A percentile compares a stretch with the other conserved stretches of the same genome.
These are phyloP conservation scores for Vicia faba DNA, from an alignment of 306 rosid genomes.

Conservation along the genomic window DNA sequence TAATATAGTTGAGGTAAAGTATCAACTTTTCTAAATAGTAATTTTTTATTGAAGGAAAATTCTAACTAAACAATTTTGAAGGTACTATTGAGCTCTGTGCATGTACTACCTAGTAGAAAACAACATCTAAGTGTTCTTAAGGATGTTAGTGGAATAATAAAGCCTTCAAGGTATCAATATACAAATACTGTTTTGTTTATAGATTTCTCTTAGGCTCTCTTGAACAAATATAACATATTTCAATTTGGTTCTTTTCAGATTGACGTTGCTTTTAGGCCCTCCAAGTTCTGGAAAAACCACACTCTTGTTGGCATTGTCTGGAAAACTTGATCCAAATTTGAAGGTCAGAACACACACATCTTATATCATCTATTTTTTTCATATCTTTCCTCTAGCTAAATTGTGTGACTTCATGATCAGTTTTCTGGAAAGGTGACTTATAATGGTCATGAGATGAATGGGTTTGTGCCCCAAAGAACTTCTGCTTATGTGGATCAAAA, in stretches of 20 bases:
- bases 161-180: constrained; percentile 61
- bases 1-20: constrained; percentile 50
- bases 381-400: neutral
- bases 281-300: constrained; percentile 90
- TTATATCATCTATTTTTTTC: neutral
- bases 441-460: constrained; percentile 71
- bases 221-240: too few species aligned
- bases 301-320: constrained; percentile 65
- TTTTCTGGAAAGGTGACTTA: constrained; percentile 58
- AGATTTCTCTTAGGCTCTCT: too few species aligned
- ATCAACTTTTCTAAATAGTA: too few species aligned
- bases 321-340: constrained; percentile 61
- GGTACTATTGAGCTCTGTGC: neutral
- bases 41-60: neutral
- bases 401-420: constrained; percentile 37
- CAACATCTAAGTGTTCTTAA: constrained; percentile 52
- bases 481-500: constrained; percentile 72
- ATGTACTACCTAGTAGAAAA: neutral
- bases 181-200: too few species aligned
- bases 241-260: constrained; percentile 32
- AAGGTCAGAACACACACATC: constrained; percentile 37
- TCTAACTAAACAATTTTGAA: neutral
- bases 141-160: constrained; percentile 72
- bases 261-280: constrained; percentile 86
- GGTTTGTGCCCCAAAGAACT: constrained; percentile 71